Evolutionary conservation across 148 eudicot species (phyloP).

Genomic region (Linanthus parryae): DNA sequence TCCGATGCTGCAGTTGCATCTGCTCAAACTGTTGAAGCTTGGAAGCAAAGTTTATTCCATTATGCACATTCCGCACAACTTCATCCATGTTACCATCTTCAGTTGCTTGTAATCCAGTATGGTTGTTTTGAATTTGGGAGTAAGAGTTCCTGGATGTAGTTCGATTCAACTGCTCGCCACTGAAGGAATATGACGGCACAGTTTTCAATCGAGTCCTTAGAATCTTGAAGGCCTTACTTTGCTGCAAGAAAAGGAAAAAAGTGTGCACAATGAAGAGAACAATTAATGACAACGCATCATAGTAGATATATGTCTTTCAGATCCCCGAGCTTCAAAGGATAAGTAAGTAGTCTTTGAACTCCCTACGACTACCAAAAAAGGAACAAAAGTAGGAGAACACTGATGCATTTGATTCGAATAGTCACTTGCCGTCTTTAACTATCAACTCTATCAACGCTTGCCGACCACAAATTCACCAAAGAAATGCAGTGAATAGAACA

Average conservation of each 20-base stretch:
- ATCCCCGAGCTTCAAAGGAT: no score
- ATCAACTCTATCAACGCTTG: no score
- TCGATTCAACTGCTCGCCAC: constrained; percentile 34
- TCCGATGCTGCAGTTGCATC: constrained; percentile 69
- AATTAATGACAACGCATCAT: no score
- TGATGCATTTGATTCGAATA: no score
- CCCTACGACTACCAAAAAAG: no score
- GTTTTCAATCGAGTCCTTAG: constrained; percentile 86
- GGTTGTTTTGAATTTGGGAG: constrained; percentile 17
- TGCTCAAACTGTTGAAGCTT: constrained; percentile 65
- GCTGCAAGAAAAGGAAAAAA: constrained; percentile 18
- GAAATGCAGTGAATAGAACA: no score
- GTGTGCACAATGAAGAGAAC: no score
- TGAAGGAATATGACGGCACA: constrained; percentile 72
- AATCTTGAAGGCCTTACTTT: constrained; percentile 65
- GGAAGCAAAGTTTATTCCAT: constrained; percentile 74
- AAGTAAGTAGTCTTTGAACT: no score
- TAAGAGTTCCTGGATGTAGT: constrained; percentile 28
- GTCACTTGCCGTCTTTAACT: no score
- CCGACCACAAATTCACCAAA: no score
- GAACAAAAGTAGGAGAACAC: no score
- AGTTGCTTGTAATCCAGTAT: constrained; percentile 17
- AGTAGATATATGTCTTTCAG: no score
- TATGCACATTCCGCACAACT: constrained; percentile 30
- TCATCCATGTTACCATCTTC: constrained; percentile 52